Evolutionary conservation across 2,329 filamentous ascomycete species (phyloP).

Genomic region (Diplocarpon mali): DNA sequence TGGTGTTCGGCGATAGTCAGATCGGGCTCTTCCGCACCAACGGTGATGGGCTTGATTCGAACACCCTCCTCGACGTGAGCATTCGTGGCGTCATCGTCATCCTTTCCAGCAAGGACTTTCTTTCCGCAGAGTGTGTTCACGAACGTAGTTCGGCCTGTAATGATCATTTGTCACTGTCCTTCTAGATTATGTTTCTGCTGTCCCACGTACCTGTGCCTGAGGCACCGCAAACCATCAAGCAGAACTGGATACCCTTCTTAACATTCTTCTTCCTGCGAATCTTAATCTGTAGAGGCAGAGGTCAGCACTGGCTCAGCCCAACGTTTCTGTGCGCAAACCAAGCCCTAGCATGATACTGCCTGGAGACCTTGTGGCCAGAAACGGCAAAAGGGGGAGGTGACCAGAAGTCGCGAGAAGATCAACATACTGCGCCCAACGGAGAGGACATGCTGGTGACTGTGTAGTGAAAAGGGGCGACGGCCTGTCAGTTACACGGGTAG

Average conservation of each 20-base stretch:
- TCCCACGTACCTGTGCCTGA: conserved; percentile 78
- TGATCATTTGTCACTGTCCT: conserved; percentile 14
- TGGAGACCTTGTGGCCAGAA: conserved; percentile 22
- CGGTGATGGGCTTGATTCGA: conserved; percentile 96
- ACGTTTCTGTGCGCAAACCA: conserved; percentile 16
- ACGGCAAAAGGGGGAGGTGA: conserved; percentile 22
- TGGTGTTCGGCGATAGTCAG: conserved; percentile 9
- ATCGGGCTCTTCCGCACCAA: conserved; percentile 50
- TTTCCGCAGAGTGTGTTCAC: conserved; percentile 99
- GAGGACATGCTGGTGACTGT: conserved; percentile 36
- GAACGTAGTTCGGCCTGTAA: conserved; percentile 85
- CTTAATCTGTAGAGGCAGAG: conserved; percentile 56
- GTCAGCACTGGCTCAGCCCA: conserved; percentile 18
- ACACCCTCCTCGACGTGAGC: conserved; percentile 94
- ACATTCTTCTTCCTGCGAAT: conserved; percentile 99
- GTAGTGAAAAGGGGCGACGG: conserved; percentile 6
- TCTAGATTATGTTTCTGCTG: neutral
- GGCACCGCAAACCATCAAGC: conserved; percentile 98
- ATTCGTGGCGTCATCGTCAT: conserved; percentile 77
- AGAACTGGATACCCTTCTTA: conserved; percentile 85
- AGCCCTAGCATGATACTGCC: conserved; percentile 22
- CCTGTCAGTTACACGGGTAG: conserved; percentile 10
- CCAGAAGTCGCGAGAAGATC: conserved; percentile 12
- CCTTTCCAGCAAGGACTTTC: conserved; percentile 81
- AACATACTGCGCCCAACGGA: conserved; percentile 41